A percentile compares a stretch with the other conserved stretches of the same genome.
Conservation (phyloP, 2,329 filamentous ascomycete genomes). For the Sporothrix phasma region DNA sequence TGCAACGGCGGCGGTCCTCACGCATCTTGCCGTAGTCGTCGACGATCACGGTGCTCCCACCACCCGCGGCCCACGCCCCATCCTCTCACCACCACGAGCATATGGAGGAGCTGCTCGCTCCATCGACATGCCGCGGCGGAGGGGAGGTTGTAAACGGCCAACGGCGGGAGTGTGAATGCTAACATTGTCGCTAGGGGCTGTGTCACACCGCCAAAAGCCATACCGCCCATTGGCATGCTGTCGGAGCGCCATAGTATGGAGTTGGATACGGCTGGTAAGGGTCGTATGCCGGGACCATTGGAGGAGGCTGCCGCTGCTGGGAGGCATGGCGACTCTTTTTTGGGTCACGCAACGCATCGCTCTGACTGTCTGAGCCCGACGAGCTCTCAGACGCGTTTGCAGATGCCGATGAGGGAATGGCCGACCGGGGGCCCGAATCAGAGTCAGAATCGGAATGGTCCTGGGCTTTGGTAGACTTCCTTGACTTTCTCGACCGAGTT, state of each 20-base stretch:
- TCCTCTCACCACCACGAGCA: neutral
- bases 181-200: neutral
- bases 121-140: neutral
- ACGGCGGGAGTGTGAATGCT: neutral
- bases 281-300: neutral
- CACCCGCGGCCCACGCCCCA: neutral
- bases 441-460: constrained; percentile 16
- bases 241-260: constrained; percentile 4
- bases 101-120: neutral
- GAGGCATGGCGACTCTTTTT: neutral
- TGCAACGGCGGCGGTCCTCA: neutral
- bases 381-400: constrained; percentile 17
- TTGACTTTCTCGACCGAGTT: constrained; percentile 21
- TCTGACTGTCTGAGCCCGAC: constrained; percentile 15
- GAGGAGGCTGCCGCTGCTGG: constrained; percentile 8
- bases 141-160: neutral
- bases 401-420: constrained; percentile 11
- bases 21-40: neutral
- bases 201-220: neutral
- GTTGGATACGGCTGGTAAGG: constrained; percentile 4
- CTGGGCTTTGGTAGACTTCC: constrained; percentile 21
- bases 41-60: neutral
- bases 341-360: neutral
- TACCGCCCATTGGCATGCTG: neutral
- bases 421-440: neutral